Percentiles rank a stretch among this genome's conserved stretches.
Conservation (phyloP, 768 basidiomycete genomes). For the Goffeauzyma gilvescens region DNA sequence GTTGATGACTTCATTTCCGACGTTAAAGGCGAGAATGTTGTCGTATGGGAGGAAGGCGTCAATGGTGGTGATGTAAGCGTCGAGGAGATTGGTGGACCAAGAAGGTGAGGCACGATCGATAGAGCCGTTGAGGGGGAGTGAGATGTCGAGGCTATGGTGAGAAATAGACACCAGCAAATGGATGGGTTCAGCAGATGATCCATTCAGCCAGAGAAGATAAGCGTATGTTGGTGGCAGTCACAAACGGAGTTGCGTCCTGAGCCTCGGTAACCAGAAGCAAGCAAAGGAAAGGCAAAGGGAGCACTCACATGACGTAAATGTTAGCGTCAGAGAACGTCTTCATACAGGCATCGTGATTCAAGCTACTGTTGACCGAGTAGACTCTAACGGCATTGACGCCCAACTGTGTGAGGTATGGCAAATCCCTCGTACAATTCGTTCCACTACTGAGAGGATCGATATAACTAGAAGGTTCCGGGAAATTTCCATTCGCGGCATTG, state of each 20-base stretch:
- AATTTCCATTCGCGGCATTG: constrained; percentile 29
- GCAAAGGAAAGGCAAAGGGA: neutral
- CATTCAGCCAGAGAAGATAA: too few species aligned
- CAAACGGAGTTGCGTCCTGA: too few species aligned
- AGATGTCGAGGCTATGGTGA: constrained; percentile 53
- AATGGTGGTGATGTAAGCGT: constrained; percentile 61
- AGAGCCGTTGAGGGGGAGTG: constrained; percentile 66
- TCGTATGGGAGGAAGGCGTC: constrained; percentile 63
- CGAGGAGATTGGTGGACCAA: constrained; percentile 64
- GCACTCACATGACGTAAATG: constrained; percentile 69
- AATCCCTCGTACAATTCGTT: constrained; percentile 53
- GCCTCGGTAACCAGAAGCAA: too few species aligned
- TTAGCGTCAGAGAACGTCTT: constrained; percentile 49
- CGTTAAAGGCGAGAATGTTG: constrained; percentile 73
- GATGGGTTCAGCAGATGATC: too few species aligned
- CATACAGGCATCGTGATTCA: constrained; percentile 83
- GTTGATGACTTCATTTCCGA: constrained; percentile 67
- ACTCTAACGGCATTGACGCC: constrained; percentile 65
- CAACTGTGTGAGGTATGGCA: constrained; percentile 56
- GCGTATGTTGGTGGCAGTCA: too few species aligned
- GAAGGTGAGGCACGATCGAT: constrained; percentile 47
- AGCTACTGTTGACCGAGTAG: constrained; percentile 64
- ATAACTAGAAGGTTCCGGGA: constrained; percentile 47
- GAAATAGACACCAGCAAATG: too few species aligned
- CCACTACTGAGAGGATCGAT: constrained; percentile 57